These are phyloP conservation scores for Schrenkiella parvula DNA, from an alignment of 345 rosid species.

Conservation along the genomic window DNA sequence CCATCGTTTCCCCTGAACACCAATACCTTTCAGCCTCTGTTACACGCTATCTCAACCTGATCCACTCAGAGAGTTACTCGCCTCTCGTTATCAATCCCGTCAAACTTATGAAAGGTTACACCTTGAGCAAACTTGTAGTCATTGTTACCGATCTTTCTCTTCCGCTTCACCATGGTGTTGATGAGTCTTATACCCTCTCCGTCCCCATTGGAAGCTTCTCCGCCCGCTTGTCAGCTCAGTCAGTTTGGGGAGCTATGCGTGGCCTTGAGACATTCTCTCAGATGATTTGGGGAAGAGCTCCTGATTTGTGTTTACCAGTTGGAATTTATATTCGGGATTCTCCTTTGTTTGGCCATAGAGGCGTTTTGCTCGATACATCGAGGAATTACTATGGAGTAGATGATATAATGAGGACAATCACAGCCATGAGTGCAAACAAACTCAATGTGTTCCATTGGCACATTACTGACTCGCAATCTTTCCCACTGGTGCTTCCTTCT, in stretches of 20 bases:
- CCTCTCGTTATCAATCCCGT: slow-evolving; percentile 40
- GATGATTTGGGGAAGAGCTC: slow-evolving; percentile 59
- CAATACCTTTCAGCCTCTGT: slow-evolving; percentile 51
- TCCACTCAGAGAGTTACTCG: slow-evolving; percentile 47
- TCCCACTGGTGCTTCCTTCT: slow-evolving; percentile 70
- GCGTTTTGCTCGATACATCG: slow-evolving; percentile 70
- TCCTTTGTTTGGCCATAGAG: slow-evolving; percentile 70
- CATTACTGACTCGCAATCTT: slow-evolving; percentile 77
- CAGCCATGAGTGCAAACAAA: slow-evolving; percentile 73
- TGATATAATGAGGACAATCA: slow-evolving; percentile 62
- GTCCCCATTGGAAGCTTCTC: slow-evolving; percentile 37
- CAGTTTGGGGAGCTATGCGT: slow-evolving; percentile 84
- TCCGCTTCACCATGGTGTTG: slow-evolving; percentile 59
- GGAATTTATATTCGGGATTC: slow-evolving; percentile 52
- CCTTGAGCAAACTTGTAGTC: slow-evolving; percentile 42
- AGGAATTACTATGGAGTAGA: slow-evolving; percentile 70
- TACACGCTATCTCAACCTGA: slow-evolving; percentile 41
- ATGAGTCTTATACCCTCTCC: slow-evolving; percentile 63
- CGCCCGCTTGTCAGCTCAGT: slow-evolving; percentile 46
- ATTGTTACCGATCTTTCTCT: slow-evolving; percentile 41
- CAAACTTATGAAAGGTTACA: slow-evolving; percentile 40
- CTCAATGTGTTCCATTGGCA: slow-evolving; percentile 95
- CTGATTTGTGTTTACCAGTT: slow-evolving; percentile 35
- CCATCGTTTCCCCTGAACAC: slow-evolving; percentile 46
- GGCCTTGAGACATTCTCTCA: slow-evolving; percentile 91